phyloP scores from a whole-genome alignment of 2,329 filamentous ascomycete species.

The Didymella sp. region DNA sequence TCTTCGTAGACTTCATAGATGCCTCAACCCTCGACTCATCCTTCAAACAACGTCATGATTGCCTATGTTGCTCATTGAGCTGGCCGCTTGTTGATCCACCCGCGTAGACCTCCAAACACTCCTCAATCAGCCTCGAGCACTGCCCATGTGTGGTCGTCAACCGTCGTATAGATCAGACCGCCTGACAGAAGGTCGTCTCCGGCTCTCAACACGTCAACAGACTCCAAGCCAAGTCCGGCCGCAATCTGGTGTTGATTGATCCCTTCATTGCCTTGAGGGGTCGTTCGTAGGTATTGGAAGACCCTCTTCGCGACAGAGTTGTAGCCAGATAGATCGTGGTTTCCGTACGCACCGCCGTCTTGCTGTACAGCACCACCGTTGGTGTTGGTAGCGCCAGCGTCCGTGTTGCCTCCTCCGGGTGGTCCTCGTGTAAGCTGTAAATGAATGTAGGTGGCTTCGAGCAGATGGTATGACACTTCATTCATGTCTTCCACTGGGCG shows the following conservation, averaged over 20 bases:
- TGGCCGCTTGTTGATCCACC: background rate
- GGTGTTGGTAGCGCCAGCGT: slow-evolving; percentile 45
- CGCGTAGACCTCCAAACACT: background rate
- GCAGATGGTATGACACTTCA: slow-evolving; percentile 89
- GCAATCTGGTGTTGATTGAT: slow-evolving; percentile 81
- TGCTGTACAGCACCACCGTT: slow-evolving; percentile 36
- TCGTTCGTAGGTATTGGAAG: slow-evolving; percentile 71
- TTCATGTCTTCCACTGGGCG: slow-evolving; percentile 84
- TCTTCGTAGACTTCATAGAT: slow-evolving; percentile 13
- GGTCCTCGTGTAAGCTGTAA: slow-evolving; percentile 80
- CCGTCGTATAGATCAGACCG: slow-evolving; percentile 85
- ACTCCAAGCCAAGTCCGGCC: slow-evolving; percentile 67
- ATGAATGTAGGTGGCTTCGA: slow-evolving; percentile 90
- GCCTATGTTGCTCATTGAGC: background rate
- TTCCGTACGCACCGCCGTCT: slow-evolving; percentile 43
- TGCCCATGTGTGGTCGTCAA: slow-evolving; percentile 93
- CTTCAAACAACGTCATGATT: background rate
- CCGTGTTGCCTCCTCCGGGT: slow-evolving; percentile 55
- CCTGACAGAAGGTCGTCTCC: slow-evolving; percentile 78
- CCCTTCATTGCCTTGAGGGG: slow-evolving; percentile 79
- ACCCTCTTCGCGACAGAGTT: slow-evolving; percentile 71
- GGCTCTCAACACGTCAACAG: slow-evolving; percentile 75
- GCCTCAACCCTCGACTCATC: slow-evolving; percentile 1
- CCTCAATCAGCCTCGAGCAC: slow-evolving; percentile 67
- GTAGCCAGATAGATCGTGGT: slow-evolving; percentile 42